Evolutionary conservation across 441 rosid species (phyloP).

Genomic region (Erodium chrysanthum): DNA sequence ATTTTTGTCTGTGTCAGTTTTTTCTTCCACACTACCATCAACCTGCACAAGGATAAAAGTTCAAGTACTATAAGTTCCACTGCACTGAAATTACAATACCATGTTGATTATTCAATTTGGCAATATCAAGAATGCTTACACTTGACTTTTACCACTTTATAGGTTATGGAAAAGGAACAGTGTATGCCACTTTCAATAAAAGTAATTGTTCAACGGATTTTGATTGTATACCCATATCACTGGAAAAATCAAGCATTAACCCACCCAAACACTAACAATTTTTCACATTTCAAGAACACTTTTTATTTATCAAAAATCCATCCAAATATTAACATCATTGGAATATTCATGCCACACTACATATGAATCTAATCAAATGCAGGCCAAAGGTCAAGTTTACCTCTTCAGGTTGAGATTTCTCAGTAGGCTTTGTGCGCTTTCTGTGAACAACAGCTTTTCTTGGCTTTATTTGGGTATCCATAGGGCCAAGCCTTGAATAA

Average conservation of each 20-base stretch:
- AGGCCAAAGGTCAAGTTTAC: constrained; percentile 6
- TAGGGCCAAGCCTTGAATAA: constrained; percentile 23
- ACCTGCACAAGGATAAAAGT: constrained; percentile 8
- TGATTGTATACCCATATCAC: background rate
- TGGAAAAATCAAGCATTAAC: background rate
- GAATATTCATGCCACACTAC: background rate
- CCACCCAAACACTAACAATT: background rate
- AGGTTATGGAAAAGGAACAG: background rate
- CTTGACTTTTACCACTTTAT: background rate
- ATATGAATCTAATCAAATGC: background rate
- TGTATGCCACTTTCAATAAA: background rate
- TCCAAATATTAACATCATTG: background rate
- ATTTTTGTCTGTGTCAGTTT: constrained; percentile 22
- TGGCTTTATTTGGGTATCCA: constrained; percentile 22
- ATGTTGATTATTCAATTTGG: background rate
- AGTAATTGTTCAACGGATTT: background rate
- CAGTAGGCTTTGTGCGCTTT: constrained; percentile 14
- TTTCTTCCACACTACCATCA: constrained; percentile 20
- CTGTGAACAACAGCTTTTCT: constrained; percentile 18
- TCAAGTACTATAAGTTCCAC: background rate
- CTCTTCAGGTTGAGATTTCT: constrained; percentile 22
- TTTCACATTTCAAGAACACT: background rate
- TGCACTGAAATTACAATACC: background rate
- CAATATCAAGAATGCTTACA: background rate
- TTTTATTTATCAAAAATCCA: background rate